A percentile compares a stretch with the other conserved stretches of the same genome.
Evolutionary conservation across 1,284 basidiomycete species (phyloP).

Genomic region (Trichosporon asahii): DNA sequence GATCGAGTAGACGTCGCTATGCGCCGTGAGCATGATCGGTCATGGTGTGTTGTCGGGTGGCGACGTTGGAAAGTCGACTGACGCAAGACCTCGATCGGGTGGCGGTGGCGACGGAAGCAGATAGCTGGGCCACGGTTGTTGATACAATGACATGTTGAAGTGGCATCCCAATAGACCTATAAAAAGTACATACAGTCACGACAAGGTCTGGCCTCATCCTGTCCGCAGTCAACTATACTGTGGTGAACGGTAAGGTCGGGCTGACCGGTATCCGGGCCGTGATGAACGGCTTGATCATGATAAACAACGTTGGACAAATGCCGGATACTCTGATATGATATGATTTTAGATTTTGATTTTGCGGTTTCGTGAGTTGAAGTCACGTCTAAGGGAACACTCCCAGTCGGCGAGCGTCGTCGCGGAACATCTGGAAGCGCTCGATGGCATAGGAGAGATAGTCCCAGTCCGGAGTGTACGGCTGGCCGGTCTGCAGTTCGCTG

Average conservation of each 20-base stretch:
- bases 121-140: background rate
- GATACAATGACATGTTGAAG: slow-evolving; percentile 1
- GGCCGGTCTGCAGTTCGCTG: slow-evolving; percentile 24
- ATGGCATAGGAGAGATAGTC: slow-evolving; percentile 51
- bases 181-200: slow-evolving; percentile 11
- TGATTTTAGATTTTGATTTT: background rate
- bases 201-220: background rate
- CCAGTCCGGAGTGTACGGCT: slow-evolving; percentile 39
- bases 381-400: slow-evolving; percentile 28
- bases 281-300: slow-evolving; percentile 6
- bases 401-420: slow-evolving; percentile 40
- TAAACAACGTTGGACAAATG: background rate
- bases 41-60: slow-evolving; percentile 11
- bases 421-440: slow-evolving; percentile 50
- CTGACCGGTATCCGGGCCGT: slow-evolving; percentile 9
- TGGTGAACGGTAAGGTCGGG: slow-evolving; percentile 6
- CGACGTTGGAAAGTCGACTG: background rate
- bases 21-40: slow-evolving; percentile 8
- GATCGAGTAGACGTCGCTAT: slow-evolving; percentile 34
- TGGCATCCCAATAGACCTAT: slow-evolving; percentile 8
- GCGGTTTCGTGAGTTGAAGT: background rate
- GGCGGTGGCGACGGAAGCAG: slow-evolving; percentile 16
- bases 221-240: background rate
- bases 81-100: background rate
- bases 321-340: background rate